Evolutionary conservation across 257 asterid genomes (phyloP).

Genomic region (Leptodermis oblonga): DNA sequence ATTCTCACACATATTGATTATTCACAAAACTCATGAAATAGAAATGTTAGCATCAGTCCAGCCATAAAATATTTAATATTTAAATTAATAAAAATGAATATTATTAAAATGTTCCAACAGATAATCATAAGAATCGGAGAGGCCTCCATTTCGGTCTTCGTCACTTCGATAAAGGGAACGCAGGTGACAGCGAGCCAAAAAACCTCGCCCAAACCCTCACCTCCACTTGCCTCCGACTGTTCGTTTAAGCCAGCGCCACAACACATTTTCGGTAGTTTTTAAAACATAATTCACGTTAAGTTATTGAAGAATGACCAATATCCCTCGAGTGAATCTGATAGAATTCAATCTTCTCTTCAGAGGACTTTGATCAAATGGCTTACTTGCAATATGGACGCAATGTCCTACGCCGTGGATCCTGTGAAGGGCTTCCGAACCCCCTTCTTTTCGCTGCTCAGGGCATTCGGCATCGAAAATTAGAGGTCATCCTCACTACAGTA

Average conservation of each 20-base stretch:
- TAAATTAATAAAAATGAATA: too few relatives aligned
- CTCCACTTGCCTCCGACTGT: neutral
- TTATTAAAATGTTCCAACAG: too few relatives aligned
- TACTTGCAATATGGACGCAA: conserved; percentile 24
- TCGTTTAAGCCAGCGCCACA: neutral
- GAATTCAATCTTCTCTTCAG: neutral
- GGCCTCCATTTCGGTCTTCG: too few relatives aligned
- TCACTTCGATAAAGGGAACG: too few relatives aligned
- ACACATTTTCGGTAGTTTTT: neutral
- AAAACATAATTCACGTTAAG: too few relatives aligned
- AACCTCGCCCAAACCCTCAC: neutral
- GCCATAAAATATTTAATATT: too few relatives aligned
- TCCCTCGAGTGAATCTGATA: neutral
- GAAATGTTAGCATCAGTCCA: too few relatives aligned
- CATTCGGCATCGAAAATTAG: conserved; percentile 36
- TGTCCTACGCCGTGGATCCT: conserved; percentile 20
- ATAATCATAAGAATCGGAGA: too few relatives aligned
- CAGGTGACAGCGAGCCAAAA: neutral
- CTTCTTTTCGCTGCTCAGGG: conserved; percentile 37
- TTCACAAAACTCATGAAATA: too few relatives aligned
- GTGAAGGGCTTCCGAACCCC: conserved; percentile 30
- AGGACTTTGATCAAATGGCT: conserved; percentile 23
- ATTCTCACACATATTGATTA: too few relatives aligned
- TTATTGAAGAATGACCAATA: neutral
- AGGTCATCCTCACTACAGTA: conserved; percentile 45